Evolutionary conservation across 495 filamentous ascomycete genomes (phyloP).

Genomic region (Massariosphaeria phaeospora): DNA sequence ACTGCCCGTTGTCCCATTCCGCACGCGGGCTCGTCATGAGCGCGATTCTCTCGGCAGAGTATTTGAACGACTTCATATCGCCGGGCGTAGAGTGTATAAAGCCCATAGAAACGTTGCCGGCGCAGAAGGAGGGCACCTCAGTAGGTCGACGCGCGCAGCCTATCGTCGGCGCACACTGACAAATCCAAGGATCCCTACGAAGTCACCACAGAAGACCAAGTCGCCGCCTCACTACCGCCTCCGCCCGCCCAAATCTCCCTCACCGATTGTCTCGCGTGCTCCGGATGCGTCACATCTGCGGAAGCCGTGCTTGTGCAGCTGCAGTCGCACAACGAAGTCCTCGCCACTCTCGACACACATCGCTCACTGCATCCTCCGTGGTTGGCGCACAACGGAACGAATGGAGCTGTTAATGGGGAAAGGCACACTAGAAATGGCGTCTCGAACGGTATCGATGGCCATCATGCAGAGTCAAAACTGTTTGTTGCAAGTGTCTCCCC

Average conservation of each 20-base stretch:
- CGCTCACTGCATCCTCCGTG: conserved; percentile 44
- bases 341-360: conserved; percentile 68
- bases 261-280: conserved; percentile 95
- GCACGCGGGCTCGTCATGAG: conserved; percentile 57
- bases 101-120: conserved; percentile 83
- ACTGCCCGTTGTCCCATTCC: conserved; percentile 2
- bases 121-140: conserved; percentile 40
- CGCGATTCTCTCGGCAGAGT: conserved; percentile 91
- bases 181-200: conserved; percentile 63
- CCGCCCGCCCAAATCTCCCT: conserved; percentile 84
- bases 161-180: conserved; percentile 25
- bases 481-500: conserved; percentile 91
- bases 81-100: conserved; percentile 98
- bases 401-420: conserved; percentile 31
- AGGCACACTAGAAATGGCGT: conserved; percentile 17
- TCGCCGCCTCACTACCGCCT: conserved; percentile 51
- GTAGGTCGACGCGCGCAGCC: conserved; percentile 14
- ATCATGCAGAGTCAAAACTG: conserved; percentile 52
- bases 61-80: conserved; percentile 97
- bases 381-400: conserved; percentile 33
- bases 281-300: conserved; percentile 94
- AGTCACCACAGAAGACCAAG: conserved; percentile 86
- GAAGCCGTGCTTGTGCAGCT: conserved; percentile 91
- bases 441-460: conserved; percentile 33
- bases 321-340: conserved; percentile 87